Evolutionary conservation across 169 alveolate genomes (phyloP).

Genomic region (Plasmodium ovale): DNA sequence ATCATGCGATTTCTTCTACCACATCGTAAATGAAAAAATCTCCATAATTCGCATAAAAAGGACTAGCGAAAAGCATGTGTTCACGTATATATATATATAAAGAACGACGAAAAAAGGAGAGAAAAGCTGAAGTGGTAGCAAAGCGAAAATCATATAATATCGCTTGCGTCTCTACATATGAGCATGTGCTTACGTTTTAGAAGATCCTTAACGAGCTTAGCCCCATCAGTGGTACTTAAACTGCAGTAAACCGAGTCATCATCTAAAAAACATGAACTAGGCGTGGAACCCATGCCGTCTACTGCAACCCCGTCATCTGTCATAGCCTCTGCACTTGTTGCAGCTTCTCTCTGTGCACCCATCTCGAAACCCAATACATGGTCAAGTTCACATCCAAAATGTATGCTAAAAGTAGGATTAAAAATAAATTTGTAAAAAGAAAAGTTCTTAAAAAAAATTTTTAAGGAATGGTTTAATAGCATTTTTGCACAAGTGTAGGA

Average conservation of each 20-base stretch:
- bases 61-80: neutral
- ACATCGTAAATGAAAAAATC: too few species aligned
- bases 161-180: neutral
- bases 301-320: neutral
- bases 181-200: neutral
- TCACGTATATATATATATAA: neutral
- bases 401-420: slow-evolving; percentile 26
- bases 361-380: neutral
- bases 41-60: too few species aligned
- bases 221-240: neutral
- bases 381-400: slow-evolving; percentile 8
- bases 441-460: slow-evolving; percentile 34
- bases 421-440: slow-evolving; percentile 53
- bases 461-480: slow-evolving; percentile 38
- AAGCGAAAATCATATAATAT: neutral
- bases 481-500: slow-evolving; percentile 33
- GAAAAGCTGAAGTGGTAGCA: too few species aligned
- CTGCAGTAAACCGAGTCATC: neutral
- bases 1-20: too few species aligned
- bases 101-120: neutral
- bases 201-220: neutral
- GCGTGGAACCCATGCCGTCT: neutral
- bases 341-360: too few species aligned
- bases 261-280: too few species aligned
- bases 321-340: too few species aligned